Evolutionary conservation across 2,329 filamentous ascomycete species (phyloP).

Genomic region (Pseudonectria buxi): DNA sequence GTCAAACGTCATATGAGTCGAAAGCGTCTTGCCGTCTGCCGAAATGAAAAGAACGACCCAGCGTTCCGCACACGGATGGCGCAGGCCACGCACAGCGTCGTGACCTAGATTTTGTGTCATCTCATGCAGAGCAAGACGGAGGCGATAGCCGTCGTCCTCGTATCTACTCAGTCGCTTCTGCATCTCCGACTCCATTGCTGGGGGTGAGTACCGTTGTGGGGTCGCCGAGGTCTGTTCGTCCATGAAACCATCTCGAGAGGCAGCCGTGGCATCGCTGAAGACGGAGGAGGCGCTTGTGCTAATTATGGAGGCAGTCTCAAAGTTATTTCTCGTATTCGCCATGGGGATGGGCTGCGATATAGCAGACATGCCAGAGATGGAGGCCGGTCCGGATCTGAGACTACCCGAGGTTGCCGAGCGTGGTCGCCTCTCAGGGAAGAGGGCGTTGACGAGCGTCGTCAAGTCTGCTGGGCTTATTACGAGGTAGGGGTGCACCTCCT

Average conservation of each 20-base stretch:
- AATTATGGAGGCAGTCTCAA: constrained; percentile 63
- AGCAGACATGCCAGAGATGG: constrained; percentile 59
- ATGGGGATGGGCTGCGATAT: constrained; percentile 64
- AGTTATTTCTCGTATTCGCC: constrained; percentile 45
- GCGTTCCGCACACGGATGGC: constrained; percentile 73
- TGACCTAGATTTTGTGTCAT: constrained; percentile 60
- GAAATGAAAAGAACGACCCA: constrained; percentile 81
- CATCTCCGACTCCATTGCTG: constrained; percentile 37
- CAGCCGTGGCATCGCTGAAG: constrained; percentile 60
- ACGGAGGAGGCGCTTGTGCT: constrained; percentile 68
- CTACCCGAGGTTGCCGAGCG: constrained; percentile 55
- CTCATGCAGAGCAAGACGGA: constrained; percentile 63
- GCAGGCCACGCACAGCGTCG: constrained; percentile 59
- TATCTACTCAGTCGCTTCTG: constrained; percentile 44
- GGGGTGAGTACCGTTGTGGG: constrained; percentile 49
- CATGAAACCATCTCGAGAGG: constrained; percentile 54
- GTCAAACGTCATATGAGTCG: constrained; percentile 66
- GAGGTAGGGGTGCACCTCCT: constrained; percentile 71
- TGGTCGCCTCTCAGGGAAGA: constrained; percentile 71
- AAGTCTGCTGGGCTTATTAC: constrained; percentile 75
- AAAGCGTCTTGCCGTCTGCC: constrained; percentile 61
- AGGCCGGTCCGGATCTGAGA: constrained; percentile 61
- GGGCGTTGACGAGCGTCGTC: constrained; percentile 70
- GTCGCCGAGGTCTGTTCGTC: constrained; percentile 47
- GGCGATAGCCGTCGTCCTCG: constrained; percentile 57